Conservation (phyloP, 2,329 filamentous ascomycete genomes). For the Ophiostoma novo-ulmi region DNA sequence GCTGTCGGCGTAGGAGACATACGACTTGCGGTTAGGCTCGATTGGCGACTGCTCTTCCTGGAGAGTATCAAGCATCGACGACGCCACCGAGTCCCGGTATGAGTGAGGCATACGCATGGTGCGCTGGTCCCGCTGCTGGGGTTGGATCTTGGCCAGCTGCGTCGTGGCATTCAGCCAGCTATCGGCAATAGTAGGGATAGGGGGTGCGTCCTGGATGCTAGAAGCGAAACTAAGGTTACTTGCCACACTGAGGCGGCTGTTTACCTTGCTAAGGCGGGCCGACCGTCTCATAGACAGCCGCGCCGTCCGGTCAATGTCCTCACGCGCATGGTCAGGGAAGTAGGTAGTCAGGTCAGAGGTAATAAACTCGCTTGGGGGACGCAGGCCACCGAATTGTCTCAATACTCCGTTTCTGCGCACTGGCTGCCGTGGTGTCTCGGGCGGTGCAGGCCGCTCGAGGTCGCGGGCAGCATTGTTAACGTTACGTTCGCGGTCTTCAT, state of each 20-base stretch:
- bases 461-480: constrained; percentile 55
- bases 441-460: constrained; percentile 52
- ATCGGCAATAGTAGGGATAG: constrained; percentile 92
- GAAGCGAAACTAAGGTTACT: constrained; percentile 92
- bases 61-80: constrained; percentile 80
- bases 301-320: constrained; percentile 93
- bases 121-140: constrained; percentile 41
- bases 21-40: constrained; percentile 88
- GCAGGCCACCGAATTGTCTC: constrained; percentile 81
- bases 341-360: constrained; percentile 94
- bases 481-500: constrained; percentile 64
- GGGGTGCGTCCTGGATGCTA: constrained; percentile 85
- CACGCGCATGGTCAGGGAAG: constrained; percentile 89
- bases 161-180: constrained; percentile 70
- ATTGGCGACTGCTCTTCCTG: constrained; percentile 80
- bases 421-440: constrained; percentile 42
- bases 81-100: constrained; percentile 83
- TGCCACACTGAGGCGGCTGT: constrained; percentile 86
- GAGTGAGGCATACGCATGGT: constrained; percentile 48
- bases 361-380: constrained; percentile 94
- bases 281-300: constrained; percentile 88
- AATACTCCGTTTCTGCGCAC: constrained; percentile 51
- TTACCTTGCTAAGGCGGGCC: constrained; percentile 83
- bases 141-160: constrained; percentile 47
- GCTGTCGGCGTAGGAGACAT: constrained; percentile 81